Conservation (phyloP, 768 basidiomycete species). For the Mrakia hoshinonis region DNA sequence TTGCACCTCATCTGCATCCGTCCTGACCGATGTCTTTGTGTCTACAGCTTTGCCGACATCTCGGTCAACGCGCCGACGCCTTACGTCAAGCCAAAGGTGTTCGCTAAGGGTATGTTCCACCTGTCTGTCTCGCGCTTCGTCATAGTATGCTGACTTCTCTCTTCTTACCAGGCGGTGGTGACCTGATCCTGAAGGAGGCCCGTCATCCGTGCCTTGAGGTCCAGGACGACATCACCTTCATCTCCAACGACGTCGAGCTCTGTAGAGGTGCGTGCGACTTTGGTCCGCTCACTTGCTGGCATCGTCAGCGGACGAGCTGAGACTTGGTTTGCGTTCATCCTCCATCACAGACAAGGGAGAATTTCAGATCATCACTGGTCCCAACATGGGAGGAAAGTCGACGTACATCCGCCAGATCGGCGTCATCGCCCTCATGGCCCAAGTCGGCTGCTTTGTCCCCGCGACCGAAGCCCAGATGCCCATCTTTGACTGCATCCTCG, state of each 20-base stretch:
- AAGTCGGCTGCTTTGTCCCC: constrained; percentile 90
- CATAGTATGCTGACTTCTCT: background rate
- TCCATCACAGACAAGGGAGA: constrained; percentile 62
- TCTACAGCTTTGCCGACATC: constrained; percentile 75
- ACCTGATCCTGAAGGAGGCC: constrained; percentile 70
- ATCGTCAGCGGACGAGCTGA: background rate
- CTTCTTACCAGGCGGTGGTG: constrained; percentile 63
- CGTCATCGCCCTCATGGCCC: constrained; percentile 93
- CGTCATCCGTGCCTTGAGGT: constrained; percentile 95
- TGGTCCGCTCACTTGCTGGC: background rate
- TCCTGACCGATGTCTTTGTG: background rate
- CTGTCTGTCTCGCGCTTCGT: too few relatives aligned
- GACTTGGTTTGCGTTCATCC: background rate
- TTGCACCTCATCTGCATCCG: background rate
- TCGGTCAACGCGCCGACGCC: constrained; percentile 75
- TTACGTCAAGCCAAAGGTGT: constrained; percentile 75
- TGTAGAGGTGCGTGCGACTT: constrained; percentile 57
- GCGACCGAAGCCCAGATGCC: constrained; percentile 77
- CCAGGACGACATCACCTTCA: constrained; percentile 89
- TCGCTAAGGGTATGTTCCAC: constrained; percentile 55
- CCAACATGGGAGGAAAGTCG: constrained; percentile 98
- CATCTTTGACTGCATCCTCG: constrained; percentile 89
- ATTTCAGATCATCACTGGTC: constrained; percentile 94
- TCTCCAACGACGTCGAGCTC: constrained; percentile 93
- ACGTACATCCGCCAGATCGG: constrained; percentile 95